These are phyloP conservation scores for Coffea eugenioides DNA, from an alignment of 257 asterid species.

Conservation along the genomic window DNA sequence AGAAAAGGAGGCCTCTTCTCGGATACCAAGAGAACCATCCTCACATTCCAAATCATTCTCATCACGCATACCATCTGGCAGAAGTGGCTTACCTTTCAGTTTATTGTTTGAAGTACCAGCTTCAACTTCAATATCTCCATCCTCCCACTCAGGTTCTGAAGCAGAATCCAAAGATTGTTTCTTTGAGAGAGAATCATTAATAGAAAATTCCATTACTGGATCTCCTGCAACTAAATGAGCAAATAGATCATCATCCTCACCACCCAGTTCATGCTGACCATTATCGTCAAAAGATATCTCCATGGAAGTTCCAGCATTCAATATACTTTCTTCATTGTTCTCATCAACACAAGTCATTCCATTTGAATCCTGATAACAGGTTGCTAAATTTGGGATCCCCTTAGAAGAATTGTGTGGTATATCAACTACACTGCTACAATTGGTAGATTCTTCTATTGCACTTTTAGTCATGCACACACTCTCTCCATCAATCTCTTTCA, in stretches of 20 bases:
- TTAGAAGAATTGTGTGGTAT: conserved; percentile 28
- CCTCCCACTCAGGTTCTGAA: conserved; percentile 78
- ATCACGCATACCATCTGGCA: conserved; percentile 36
- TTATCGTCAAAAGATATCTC: conserved; percentile 80
- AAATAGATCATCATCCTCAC: conserved; percentile 67
- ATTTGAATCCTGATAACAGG: conserved; percentile 30
- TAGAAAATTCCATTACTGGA: conserved; percentile 40
- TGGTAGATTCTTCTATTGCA: conserved; percentile 20
- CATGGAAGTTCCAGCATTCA: conserved; percentile 47
- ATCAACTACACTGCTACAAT: conserved; percentile 25
- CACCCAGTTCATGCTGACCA: conserved; percentile 29
- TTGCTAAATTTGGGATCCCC: conserved; percentile 27
- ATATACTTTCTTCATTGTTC: conserved; percentile 25
- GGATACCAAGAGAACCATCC: conserved; percentile 57
- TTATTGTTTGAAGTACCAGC: conserved; percentile 11
- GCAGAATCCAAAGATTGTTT: conserved; percentile 36
- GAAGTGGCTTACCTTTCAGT: conserved; percentile 20
- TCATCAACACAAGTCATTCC: conserved; percentile 28
- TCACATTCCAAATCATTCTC: conserved; percentile 81
- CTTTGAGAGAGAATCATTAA: conserved; percentile 32
- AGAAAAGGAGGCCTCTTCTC: conserved; percentile 33
- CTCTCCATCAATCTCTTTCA: conserved; percentile 76
- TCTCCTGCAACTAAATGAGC: conserved; percentile 71
- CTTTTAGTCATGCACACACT: conserved; percentile 24
- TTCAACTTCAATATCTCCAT: conserved; percentile 49